Evolutionary conservation across 257 asterid species (phyloP), one percentile per base, ranked within the genome.

Genomic region (Schizonepeta tenuifolia): DNA sequence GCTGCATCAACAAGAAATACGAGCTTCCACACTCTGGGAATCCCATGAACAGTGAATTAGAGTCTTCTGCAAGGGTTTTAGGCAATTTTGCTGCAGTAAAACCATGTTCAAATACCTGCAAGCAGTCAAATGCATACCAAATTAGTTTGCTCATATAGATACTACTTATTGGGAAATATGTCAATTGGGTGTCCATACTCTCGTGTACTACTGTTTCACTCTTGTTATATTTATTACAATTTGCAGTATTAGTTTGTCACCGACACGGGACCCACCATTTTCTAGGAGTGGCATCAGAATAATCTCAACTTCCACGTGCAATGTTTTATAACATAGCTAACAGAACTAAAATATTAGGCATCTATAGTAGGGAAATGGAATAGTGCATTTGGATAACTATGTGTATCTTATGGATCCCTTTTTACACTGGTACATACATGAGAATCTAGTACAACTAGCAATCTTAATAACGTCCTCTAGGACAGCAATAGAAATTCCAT

Each of bases 11-110:
- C 87, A 95, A 83, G 82, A 80, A 86, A 82, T 92, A 95, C 64
- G 91, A 86, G 79, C 91, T 81, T 72, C 99, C 98, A 81, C 95
- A 87, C 74, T 95, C 96, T 8, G 99, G 98, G 82, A 95, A 92
- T 69, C 98, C 96, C 96, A 92, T 87, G 68, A 95, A 83, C 86
- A 95, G 77, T 76, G 87, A 83, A 71, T 83, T 86, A 49, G 94
- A 80, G 79, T 89, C 92, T 79, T 83, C 87, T 68, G 87, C 79
- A 75, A 92, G 83, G 75, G 68, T 85, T 83, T 87, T 95, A 18
- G 96, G 96, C 77, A 95, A 81, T 86, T 89, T 89, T 73, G 81
- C 86, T 40, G 93, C 75, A 12, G 84, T 82, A 73, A 84, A 86
- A 70, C 92, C 96, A 73, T 87, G 90, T 75, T 95, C 98, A 85